These are phyloP conservation scores for Trichoderma gamsii DNA, from an alignment of 495 filamentous ascomycete species.

Conservation along the genomic window DNA sequence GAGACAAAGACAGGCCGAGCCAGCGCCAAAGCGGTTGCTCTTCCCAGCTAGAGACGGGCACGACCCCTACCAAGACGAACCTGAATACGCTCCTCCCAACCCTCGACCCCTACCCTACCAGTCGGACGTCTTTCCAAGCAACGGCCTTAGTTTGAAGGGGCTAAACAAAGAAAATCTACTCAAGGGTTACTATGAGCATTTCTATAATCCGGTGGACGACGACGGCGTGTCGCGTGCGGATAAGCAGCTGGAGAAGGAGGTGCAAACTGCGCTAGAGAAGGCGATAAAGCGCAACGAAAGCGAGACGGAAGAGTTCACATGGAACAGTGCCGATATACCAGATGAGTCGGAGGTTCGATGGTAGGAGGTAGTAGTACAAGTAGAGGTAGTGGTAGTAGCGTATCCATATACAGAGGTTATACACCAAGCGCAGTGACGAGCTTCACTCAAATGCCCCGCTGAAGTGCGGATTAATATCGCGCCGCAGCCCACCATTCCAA, in stretches of 20 bases:
- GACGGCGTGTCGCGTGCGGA: slow-evolving; percentile 60
- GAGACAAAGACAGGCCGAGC: slow-evolving; percentile 27
- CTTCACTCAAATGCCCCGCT: neutral
- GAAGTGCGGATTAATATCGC: neutral
- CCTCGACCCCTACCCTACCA: slow-evolving; percentile 62
- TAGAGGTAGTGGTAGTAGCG: neutral
- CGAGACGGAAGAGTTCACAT: slow-evolving; percentile 51
- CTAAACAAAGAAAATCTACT: slow-evolving; percentile 59
- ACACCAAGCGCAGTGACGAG: no score
- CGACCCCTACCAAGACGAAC: slow-evolving; percentile 40
- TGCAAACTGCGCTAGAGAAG: slow-evolving; percentile 45
- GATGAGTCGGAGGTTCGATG: slow-evolving; percentile 24
- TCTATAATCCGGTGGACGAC: slow-evolving; percentile 59
- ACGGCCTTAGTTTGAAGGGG: slow-evolving; percentile 41
- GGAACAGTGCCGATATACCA: slow-evolving; percentile 31
- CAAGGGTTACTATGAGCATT: slow-evolving; percentile 58
- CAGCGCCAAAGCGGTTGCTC: slow-evolving; percentile 25
- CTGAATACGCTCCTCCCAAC: slow-evolving; percentile 44
- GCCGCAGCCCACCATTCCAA: neutral
- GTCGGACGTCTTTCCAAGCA: slow-evolving; percentile 67
- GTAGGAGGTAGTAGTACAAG: neutral
- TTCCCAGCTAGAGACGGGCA: slow-evolving; percentile 13
- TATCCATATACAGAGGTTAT: no score
- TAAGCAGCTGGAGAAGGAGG: slow-evolving; percentile 53
- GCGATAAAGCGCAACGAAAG: slow-evolving; percentile 55